Conservation (phyloP, 768 basidiomycete species). For the Terana coerulea region DNA sequence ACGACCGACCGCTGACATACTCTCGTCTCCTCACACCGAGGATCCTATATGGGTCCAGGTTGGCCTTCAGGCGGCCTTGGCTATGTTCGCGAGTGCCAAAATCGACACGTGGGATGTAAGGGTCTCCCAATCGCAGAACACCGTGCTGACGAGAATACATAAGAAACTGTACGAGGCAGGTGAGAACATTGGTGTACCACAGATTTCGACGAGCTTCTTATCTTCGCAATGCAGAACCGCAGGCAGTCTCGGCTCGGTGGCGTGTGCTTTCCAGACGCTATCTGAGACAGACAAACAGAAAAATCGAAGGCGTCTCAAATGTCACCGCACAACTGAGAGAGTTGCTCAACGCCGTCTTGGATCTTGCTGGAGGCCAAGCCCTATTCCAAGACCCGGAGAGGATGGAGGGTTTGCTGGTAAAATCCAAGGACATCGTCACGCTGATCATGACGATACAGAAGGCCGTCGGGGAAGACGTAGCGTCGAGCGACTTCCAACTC, state of each 20-base stretch:
- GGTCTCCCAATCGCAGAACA: background rate
- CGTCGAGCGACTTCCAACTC: background rate
- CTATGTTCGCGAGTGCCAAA: background rate
- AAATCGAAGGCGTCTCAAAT: background rate
- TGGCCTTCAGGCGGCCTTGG: background rate
- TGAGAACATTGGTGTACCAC: background rate
- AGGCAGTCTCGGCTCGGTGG: slow-evolving; percentile 6
- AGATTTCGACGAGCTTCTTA: background rate
- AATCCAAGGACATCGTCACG: background rate
- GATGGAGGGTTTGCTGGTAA: background rate
- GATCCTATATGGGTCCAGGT: background rate
- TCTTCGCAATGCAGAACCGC: background rate
- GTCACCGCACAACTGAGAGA: background rate
- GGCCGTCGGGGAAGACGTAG: background rate
- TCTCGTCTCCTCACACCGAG: background rate
- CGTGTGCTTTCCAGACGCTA: background rate
- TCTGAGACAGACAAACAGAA: background rate
- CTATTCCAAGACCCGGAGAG: background rate
- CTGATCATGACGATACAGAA: background rate
- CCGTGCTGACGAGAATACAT: background rate
- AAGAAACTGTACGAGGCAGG: background rate
- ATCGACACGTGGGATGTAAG: background rate
- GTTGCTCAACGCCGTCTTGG: background rate
- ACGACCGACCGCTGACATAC: background rate
- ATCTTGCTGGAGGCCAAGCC: background rate